Conservation (phyloP, 306 rosid genomes). For the Pyrus communis region DNA sequence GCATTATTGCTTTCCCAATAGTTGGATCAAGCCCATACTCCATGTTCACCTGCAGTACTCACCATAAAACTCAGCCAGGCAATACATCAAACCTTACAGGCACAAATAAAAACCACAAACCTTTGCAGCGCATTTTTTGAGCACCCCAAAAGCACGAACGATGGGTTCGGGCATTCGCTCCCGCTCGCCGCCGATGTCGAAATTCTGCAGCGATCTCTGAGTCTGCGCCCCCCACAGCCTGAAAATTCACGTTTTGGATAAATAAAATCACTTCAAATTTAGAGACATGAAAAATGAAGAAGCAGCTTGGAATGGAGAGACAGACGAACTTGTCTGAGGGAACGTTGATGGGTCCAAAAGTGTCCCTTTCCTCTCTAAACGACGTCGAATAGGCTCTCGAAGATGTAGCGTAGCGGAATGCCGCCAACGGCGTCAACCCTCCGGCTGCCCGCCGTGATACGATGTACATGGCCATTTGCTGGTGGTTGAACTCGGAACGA, state of each 20-base stretch:
- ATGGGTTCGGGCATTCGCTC: constrained; percentile 99
- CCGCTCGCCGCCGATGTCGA: constrained; percentile 91
- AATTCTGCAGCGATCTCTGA: constrained; percentile 87
- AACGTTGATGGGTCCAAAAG: constrained; percentile 90
- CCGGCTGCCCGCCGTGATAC: constrained; percentile 51
- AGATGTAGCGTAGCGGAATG: constrained; percentile 34
- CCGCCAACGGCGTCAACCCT: constrained; percentile 30
- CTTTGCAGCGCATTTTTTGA: constrained; percentile 93
- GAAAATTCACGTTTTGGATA: not conserved
- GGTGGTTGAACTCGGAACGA: not conserved
- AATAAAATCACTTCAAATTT: not conserved
- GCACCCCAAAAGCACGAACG: constrained; percentile 82
- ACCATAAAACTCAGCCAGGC: not conserved
- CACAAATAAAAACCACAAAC: constrained; percentile 1
- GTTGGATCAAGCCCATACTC: constrained; percentile 84
- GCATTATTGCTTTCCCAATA: constrained; percentile 81
- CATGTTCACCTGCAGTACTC: constrained; percentile 62
- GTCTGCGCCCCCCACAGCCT: constrained; percentile 99
- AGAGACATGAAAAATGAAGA: not conserved
- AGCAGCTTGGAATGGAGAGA: not conserved
- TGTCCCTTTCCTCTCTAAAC: constrained; percentile 85
- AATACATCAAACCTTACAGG: not conserved
- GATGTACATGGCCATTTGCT: constrained; percentile 43
- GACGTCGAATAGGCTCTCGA: constrained; percentile 55
- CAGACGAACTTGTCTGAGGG: constrained; percentile 78